phyloP scores from a whole-genome alignment of 176 grass and related monocot genomes.

The Saccharum officinarum region DNA sequence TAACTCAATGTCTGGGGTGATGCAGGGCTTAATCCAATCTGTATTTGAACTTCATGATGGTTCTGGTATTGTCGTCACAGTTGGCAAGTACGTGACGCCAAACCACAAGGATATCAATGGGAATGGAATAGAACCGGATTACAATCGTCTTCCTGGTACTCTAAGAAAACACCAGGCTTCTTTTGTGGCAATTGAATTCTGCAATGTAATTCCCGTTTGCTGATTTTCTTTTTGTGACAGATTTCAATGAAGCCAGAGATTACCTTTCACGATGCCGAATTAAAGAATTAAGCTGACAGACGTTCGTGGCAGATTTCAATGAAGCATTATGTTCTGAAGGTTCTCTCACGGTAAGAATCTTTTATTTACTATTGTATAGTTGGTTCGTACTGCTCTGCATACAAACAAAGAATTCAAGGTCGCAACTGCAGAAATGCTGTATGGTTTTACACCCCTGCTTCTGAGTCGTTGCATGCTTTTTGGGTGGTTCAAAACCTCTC shows the following conservation, averaged over 20 bases:
- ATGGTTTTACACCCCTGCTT: neutral
- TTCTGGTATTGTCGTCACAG: slow-evolving; percentile 89
- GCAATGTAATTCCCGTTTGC: neutral
- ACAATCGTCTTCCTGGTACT: slow-evolving; percentile 67
- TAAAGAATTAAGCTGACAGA: slow-evolving; percentile 50
- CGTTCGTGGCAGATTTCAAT: neutral
- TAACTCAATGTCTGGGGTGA: slow-evolving; percentile 30
- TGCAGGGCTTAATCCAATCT: slow-evolving; percentile 93
- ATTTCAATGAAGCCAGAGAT: slow-evolving; percentile 71
- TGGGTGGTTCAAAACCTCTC: neutral
- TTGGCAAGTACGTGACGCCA: slow-evolving; percentile 93
- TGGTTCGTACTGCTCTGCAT: slow-evolving; percentile 3
- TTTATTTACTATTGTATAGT: slow-evolving; percentile 1
- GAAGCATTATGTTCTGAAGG: slow-evolving; percentile 2
- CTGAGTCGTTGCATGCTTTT: neutral
- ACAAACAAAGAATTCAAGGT: neutral
- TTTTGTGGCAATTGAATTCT: slow-evolving; percentile 5
- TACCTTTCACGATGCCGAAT: slow-evolving; percentile 66
- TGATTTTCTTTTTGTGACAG: slow-evolving; percentile 46
- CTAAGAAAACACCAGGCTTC: slow-evolving; percentile 2
- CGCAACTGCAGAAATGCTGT: slow-evolving; percentile 6
- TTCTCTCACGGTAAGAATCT: neutral
- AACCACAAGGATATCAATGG: slow-evolving; percentile 90
- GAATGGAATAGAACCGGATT: slow-evolving; percentile 96
- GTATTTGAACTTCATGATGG: slow-evolving; percentile 99